Percentiles rank a stretch among this genome's conserved stretches.
These are phyloP conservation scores for Tylopilus sp. DNA, from an alignment of 768 basidiomycete species.

Conservation along the genomic window DNA sequence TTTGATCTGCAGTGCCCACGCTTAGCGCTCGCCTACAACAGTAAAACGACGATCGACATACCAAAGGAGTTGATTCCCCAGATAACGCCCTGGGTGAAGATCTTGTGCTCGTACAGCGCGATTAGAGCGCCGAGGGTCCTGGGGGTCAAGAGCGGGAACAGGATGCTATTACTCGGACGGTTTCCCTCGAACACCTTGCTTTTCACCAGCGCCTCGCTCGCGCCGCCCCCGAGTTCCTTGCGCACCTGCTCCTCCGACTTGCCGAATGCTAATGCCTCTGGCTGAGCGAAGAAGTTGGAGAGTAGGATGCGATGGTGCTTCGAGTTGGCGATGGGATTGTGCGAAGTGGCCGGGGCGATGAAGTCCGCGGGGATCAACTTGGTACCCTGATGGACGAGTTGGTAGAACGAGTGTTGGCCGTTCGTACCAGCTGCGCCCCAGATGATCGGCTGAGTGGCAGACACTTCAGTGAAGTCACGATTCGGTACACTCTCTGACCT, in stretches of 20 bases:
- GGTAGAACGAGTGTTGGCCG: constrained; percentile 99
- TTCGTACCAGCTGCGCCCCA: constrained; percentile 99
- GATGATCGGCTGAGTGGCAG: constrained; percentile 75
- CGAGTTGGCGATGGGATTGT: constrained; percentile 82
- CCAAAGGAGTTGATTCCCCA: constrained; percentile 99
- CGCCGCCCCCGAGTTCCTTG: constrained; percentile 62
- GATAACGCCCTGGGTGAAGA: constrained; percentile 94
- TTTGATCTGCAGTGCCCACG: constrained; percentile 66
- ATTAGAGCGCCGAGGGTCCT: constrained; percentile 84
- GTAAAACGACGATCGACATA: constrained; percentile 34
- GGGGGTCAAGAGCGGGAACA: constrained; percentile 93
- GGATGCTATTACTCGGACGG: constrained; percentile 91
- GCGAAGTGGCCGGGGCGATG: constrained; percentile 83
- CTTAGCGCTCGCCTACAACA: neutral
- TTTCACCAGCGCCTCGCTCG: constrained; percentile 85
- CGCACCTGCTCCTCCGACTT: constrained; percentile 90
- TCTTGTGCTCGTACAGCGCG: constrained; percentile 97
- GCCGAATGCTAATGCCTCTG: constrained; percentile 96
- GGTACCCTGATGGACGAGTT: constrained; percentile 92
- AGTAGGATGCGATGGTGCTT: constrained; percentile 97
- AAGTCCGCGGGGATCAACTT: constrained; percentile 92
- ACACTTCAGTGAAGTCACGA: neutral
- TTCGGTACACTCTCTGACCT: constrained; percentile 28
- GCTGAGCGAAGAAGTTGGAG: constrained; percentile 98
- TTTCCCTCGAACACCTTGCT: constrained; percentile 98